Base-by-base conservation (phyloP, 345 rosid species). In the Populus alba region DNA sequence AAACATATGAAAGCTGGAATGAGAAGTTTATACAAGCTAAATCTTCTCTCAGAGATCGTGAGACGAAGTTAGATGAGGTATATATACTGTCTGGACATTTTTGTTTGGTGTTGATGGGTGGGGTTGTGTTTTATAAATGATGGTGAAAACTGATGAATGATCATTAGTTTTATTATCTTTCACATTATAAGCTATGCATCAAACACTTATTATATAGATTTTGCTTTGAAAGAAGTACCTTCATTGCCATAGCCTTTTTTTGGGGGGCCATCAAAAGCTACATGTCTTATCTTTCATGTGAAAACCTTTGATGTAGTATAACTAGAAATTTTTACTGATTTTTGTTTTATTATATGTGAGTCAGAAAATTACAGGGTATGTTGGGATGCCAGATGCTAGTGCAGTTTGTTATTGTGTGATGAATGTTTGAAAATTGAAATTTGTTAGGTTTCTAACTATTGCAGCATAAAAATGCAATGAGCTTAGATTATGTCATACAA, bases 61-160 rank as follows among this genome's bases (percentile, higher is more conserved):
- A 97, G 83, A 95, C 90, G 87, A 97, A 94, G 87, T 87, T 97
- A 78, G 99, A 97, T 79, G 99, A 97, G 97, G 99, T 97, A 85
- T 66, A 85, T 66, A 33, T 35, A n/a, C 47, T 73, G 53, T 71
- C 51, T 62, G 71, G n/a, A n/a, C 3, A 29, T 39, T 22, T 73
- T 7, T 67, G 27, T 6, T 3, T 67, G n/a, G 45, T 67, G 41
- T 67, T 37, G 39, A 4, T 35, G 45, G 41, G 41, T 18, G 23
- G 41, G 41, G 41, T 67, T 35, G 16, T 37, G 41, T 22, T 67
- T 67, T 18, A 33, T 35, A 7, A 35, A 31, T 33, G 10, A 35
- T 15, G 45, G 12, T 57, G 15, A 65, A 65, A 65, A 18, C 12
- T 29, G 10, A 66, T 66, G 68, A 17, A 66, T 66, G 22, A 66